phyloP scores from a whole-genome alignment of 495 filamentous ascomycete species.

The Talaromyces thailandensis region DNA sequence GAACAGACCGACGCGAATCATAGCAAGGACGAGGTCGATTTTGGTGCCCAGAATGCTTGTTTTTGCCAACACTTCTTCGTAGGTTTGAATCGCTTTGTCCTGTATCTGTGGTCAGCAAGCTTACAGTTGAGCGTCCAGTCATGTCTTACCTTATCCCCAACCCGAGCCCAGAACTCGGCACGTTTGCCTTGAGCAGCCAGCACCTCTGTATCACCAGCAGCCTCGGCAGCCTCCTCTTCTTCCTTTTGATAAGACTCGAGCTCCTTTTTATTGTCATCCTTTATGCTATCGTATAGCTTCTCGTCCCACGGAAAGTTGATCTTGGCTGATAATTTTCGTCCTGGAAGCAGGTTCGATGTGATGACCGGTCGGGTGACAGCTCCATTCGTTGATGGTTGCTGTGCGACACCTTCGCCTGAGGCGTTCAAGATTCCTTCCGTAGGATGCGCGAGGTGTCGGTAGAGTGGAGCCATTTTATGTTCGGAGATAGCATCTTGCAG shows the following conservation, averaged over 20 bases:
- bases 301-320: slow-evolving; percentile 85
- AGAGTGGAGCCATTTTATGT: slow-evolving; percentile 94
- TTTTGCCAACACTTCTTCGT: slow-evolving; percentile 89
- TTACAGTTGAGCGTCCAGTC: not conserved
- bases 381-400: slow-evolving; percentile 43
- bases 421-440: slow-evolving; percentile 82
- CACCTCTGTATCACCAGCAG: slow-evolving; percentile 92
- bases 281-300: slow-evolving; percentile 70
- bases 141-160: slow-evolving; percentile 81
- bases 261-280: slow-evolving; percentile 84
- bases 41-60: slow-evolving; percentile 90
- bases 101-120: slow-evolving; percentile 22
- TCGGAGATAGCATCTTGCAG: slow-evolving; percentile 89
- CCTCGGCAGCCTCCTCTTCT: slow-evolving; percentile 87
- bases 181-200: slow-evolving; percentile 86
- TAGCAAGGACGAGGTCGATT: slow-evolving; percentile 92
- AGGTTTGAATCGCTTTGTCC: slow-evolving; percentile 87
- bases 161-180: slow-evolving; percentile 88
- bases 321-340: slow-evolving; percentile 48
- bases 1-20: slow-evolving; percentile 91
- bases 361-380: slow-evolving; percentile 48
- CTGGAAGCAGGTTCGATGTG: slow-evolving; percentile 59
- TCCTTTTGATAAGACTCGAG: slow-evolving; percentile 89
- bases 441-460: slow-evolving; percentile 90
- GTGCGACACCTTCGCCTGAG: slow-evolving; percentile 58